phyloP scores from a whole-genome alignment of 2,329 filamentous ascomycete species.

The Calonectria hongkongensis region DNA sequence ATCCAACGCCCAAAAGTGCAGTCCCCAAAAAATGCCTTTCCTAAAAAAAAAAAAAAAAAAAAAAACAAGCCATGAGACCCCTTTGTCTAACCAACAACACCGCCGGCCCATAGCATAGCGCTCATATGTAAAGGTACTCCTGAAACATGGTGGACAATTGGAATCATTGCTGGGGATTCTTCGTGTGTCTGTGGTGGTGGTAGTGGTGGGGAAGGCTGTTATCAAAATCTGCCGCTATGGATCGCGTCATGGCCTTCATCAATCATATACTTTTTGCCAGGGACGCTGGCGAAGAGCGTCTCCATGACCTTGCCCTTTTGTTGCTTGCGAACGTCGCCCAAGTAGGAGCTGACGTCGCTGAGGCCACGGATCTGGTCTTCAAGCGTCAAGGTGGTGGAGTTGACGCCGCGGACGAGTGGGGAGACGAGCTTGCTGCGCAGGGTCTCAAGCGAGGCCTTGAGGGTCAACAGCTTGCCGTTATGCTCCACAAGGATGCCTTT shows the following conservation, averaged over 20 bases:
- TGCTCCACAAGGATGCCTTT: constrained; percentile 91
- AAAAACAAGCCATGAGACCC: constrained; percentile 24
- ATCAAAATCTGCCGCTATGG: constrained; percentile 43
- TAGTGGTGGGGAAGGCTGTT: background rate
- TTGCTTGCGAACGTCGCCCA: constrained; percentile 83
- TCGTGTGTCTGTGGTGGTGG: no score
- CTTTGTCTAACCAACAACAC: constrained; percentile 37
- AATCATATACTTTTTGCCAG: constrained; percentile 58
- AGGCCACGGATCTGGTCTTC: constrained; percentile 91
- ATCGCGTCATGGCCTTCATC: constrained; percentile 53
- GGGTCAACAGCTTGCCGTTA: constrained; percentile 86
- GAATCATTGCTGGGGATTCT: constrained; percentile 6
- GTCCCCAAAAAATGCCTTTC: constrained; percentile 31
- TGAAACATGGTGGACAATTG: constrained; percentile 32
- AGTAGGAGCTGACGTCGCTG: constrained; percentile 85
- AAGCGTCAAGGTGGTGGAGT: constrained; percentile 81
- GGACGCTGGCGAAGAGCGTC: constrained; percentile 79
- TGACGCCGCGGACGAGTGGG: constrained; percentile 84
- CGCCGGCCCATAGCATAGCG: constrained; percentile 6
- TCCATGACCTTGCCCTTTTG: constrained; percentile 92
- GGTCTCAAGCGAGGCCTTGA: constrained; percentile 92
- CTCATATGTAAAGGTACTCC: constrained; percentile 32
- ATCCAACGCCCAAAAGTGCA: constrained; percentile 34
- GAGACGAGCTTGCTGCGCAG: constrained; percentile 88
- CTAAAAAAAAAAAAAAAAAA: constrained; percentile 11